These are phyloP conservation scores for Rhynchosporium graminicola DNA, from an alignment of 2,329 filamentous ascomycete species.

Conservation along the genomic window DNA sequence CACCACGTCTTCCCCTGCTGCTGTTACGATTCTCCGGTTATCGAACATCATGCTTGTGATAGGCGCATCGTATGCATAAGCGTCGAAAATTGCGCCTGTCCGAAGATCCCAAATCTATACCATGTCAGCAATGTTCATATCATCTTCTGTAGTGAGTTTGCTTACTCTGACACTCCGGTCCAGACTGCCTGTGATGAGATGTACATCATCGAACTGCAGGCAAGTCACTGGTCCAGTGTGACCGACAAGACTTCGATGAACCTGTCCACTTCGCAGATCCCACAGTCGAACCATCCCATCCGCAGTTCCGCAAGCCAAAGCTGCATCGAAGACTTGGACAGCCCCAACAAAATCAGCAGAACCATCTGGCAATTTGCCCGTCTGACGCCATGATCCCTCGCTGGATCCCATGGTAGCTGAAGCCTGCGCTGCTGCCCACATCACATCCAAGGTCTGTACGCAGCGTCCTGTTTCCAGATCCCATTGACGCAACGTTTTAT, in stretches of 20 bases:
- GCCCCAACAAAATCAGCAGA: slow-evolving; percentile 92
- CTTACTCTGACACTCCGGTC: slow-evolving; percentile 93
- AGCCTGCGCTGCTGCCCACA: slow-evolving; percentile 95
- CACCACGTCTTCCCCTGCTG: slow-evolving; percentile 88
- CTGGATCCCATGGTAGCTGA: slow-evolving; percentile 66
- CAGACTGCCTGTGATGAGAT: slow-evolving; percentile 88
- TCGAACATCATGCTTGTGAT: slow-evolving; percentile 99
- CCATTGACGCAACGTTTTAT: slow-evolving; percentile 98
- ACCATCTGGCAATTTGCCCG: slow-evolving; percentile 63
- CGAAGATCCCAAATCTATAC: slow-evolving; percentile 97
- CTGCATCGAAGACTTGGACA: slow-evolving; percentile 93
- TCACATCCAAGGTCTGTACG: slow-evolving; percentile 94
- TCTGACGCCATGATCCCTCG: slow-evolving; percentile 69
- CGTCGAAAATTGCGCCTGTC: slow-evolving; percentile 92
- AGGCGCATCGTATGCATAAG: slow-evolving; percentile 90
- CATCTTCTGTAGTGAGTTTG: slow-evolving; percentile 28
- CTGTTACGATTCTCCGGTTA: slow-evolving; percentile 80
- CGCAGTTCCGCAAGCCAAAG: slow-evolving; percentile 91
- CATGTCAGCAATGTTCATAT: slow-evolving; percentile 33
- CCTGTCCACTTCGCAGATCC: slow-evolving; percentile 94
- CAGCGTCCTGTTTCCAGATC: slow-evolving; percentile 96
- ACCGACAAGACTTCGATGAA: slow-evolving; percentile 93
- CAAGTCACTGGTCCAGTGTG: slow-evolving; percentile 94
- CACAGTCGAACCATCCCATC: slow-evolving; percentile 96
- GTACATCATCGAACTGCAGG: slow-evolving; percentile 93